Base-by-base conservation (phyloP, 768 basidiomycete genomes). In the Collybiopsis confluens region DNA sequence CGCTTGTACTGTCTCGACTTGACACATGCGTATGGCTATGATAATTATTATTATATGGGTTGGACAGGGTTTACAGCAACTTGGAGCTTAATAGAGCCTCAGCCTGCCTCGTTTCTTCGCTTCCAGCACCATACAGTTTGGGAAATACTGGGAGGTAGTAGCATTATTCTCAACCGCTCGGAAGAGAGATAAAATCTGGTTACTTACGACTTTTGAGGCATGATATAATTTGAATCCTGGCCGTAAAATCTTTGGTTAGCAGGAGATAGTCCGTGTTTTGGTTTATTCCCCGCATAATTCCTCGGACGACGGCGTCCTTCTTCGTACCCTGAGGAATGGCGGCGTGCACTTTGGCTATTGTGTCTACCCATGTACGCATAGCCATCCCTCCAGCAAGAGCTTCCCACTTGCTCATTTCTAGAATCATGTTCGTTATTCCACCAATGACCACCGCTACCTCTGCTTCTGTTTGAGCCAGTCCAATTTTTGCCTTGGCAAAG, bases 351-450 rank as follows among this genome's bases (percentile, higher is more conserved):
- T 73, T 72, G 7, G 72, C 66, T n/a, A 82, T 66, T 1, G 66
- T 61, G 48, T 82, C 78, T 4, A 73, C 72, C 80, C 79, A 81
- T 9, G 77, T 80, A 33, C 76, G 71, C 72, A 80, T 77, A 37
- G 79, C 73, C 78, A 80, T 79, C 26, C 70, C 78, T 5, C 77
- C 76, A 7, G 74, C 74, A 52, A 46, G 18, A 26, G 45, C 28
- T 50, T 80, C 77, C 78, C 78, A 79, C 63, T 72, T 75, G 62
- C 78, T 80, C 67, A 79, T 72, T 63, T 79, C 78, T 56, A 81
- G 61, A 20, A 77, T 67, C 77, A 79, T 75, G 58, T 80, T 78
- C 54, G 80, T 79, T 40, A 79, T 65, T 10, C 79, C 80, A 18
- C 78, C 77, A 8, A 81, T 73, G 54, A 80, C 64, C 45, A 75